Percentiles rank a stretch among this genome's conserved stretches.
Evolutionary conservation across 345 rosid species (phyloP).

Genomic region (Laguncularia racemosa): DNA sequence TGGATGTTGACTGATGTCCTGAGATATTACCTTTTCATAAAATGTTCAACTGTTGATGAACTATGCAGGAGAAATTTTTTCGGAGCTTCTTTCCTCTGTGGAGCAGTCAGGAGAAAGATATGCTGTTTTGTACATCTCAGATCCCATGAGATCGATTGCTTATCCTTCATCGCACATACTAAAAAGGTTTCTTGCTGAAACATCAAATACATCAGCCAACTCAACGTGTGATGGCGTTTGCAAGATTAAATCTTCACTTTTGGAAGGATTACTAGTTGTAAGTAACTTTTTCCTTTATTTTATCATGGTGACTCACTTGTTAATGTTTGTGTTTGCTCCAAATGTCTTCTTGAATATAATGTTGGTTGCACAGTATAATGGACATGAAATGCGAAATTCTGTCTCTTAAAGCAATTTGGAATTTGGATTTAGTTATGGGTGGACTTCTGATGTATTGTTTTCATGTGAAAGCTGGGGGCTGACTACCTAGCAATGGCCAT

Average conservation of each 20-base stretch:
- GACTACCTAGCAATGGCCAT: no score
- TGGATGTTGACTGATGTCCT: no score
- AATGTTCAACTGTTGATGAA: not conserved
- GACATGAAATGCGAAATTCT: no score
- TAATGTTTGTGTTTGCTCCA: not conserved
- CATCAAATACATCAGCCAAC: slow-evolving; percentile 30
- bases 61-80: slow-evolving; percentile 54
- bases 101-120: slow-evolving; percentile 62
- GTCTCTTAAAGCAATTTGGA: no score
- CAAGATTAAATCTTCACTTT: slow-evolving; percentile 74
- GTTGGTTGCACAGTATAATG: no score
- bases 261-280: slow-evolving; percentile 88
- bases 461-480: no score
- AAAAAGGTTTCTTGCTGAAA: slow-evolving; percentile 85
- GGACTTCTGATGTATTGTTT: no score
- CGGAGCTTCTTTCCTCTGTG: slow-evolving; percentile 58
- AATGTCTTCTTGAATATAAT: no score
- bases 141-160: slow-evolving; percentile 43
- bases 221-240: slow-evolving; percentile 77
- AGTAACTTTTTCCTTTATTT: slow-evolving; percentile 18
- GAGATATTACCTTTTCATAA: not conserved
- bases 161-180: slow-evolving; percentile 54
- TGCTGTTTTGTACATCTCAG: slow-evolving; percentile 71
- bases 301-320: not conserved
- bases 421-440: no score